Conservation (phyloP, 2,329 filamentous ascomycete genomes). For the Lachnellula suecica region DNA sequence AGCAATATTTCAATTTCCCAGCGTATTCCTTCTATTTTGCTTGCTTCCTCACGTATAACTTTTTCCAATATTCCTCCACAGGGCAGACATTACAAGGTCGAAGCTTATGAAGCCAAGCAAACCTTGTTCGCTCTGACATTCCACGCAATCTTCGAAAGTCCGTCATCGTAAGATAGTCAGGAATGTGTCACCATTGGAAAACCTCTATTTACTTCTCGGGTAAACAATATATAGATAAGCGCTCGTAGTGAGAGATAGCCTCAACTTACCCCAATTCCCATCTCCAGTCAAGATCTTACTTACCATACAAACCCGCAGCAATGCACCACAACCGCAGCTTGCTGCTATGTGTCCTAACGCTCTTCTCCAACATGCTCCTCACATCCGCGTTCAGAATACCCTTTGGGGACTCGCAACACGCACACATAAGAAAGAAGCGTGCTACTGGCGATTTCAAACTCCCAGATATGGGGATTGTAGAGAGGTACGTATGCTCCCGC, state of each 20-base stretch:
- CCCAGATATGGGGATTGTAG: slow-evolving; percentile 7
- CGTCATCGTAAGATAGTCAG: not conserved
- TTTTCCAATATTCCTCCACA: no score
- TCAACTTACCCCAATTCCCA: not conserved
- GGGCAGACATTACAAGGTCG: no score
- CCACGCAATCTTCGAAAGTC: no score
- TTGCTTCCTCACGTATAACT: no score
- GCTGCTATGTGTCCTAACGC: not conserved
- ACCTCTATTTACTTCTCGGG: not conserved
- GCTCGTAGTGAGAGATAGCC: not conserved
- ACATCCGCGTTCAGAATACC: slow-evolving; percentile 5
- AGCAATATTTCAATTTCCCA: no score
- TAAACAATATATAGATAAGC: not conserved
- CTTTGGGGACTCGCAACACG: not conserved
- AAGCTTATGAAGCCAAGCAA: no score
- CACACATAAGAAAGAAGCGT: not conserved
- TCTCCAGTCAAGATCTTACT: not conserved
- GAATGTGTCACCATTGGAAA: not conserved
- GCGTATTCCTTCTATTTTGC: no score
- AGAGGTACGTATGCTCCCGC: slow-evolving; percentile 18
- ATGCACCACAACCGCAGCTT: not conserved
- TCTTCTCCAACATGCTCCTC: not conserved
- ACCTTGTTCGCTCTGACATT: no score
- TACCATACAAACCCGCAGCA: not conserved
- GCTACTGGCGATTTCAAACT: not conserved